Evolutionary conservation across 148 eudicot species (phyloP).

Genomic region (Cornus suecica): DNA sequence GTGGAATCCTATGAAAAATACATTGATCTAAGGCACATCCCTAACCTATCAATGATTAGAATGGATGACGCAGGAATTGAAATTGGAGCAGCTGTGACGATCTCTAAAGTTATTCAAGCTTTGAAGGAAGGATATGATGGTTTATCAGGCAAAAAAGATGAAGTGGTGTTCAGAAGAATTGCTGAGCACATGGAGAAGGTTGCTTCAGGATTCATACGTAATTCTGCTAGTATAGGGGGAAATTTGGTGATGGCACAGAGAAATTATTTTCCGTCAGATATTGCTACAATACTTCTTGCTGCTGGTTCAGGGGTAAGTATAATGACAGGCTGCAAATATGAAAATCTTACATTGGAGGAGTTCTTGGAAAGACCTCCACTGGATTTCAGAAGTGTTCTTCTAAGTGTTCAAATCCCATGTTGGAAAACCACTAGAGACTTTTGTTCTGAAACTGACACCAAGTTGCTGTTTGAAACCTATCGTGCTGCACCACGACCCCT

Average conservation of each 20-base stretch:
- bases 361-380: slow-evolving; percentile 59
- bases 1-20: slow-evolving; percentile 42
- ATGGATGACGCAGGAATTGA: slow-evolving; percentile 43
- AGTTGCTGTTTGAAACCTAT: slow-evolving; percentile 65
- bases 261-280: slow-evolving; percentile 77
- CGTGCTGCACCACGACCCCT: slow-evolving; percentile 87
- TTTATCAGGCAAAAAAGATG: slow-evolving; percentile 10
- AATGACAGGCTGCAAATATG: slow-evolving; percentile 30
- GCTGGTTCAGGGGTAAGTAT: slow-evolving; percentile 53
- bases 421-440: slow-evolving; percentile 23
- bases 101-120: slow-evolving; percentile 57
- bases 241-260: slow-evolving; percentile 92
- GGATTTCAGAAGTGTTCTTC: slow-evolving; percentile 50
- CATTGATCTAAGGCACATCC: slow-evolving; percentile 65
- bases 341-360: slow-evolving; percentile 58
- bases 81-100: slow-evolving; percentile 81
- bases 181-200: slow-evolving; percentile 80
- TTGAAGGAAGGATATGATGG: slow-evolving; percentile 36
- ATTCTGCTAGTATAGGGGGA: slow-evolving; percentile 91
- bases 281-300: slow-evolving; percentile 75
- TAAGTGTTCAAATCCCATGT: slow-evolving; percentile 61
- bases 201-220: slow-evolving; percentile 64
- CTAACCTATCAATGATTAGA: slow-evolving; percentile 60
- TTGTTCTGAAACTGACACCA: slow-evolving; percentile 24
- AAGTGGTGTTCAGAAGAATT: slow-evolving; percentile 41